A percentile compares a stretch with the other conserved stretches of the same genome.
Conservation (phyloP, 2,329 filamentous ascomycete genomes). For the Talaromyces sp. region DNA sequence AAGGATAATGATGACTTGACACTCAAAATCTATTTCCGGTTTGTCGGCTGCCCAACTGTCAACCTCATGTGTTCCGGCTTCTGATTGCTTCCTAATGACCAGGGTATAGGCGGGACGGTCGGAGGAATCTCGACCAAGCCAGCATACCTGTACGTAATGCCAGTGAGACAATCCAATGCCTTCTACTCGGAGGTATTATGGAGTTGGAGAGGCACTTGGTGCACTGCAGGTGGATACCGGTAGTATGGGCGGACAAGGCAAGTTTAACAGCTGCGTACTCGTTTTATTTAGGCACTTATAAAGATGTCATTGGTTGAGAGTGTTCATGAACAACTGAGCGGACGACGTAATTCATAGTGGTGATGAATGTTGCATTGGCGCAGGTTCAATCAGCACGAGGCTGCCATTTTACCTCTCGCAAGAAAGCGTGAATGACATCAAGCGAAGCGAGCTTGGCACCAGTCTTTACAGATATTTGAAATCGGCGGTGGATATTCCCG, state of each 20-base stretch:
- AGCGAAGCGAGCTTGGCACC: neutral
- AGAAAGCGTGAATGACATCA: neutral
- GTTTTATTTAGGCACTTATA: neutral
- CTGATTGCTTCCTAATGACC: neutral
- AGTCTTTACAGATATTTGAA: neutral
- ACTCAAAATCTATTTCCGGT: neutral
- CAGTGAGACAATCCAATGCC: neutral
- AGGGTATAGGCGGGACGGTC: neutral
- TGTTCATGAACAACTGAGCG: neutral
- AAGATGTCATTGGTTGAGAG: neutral
- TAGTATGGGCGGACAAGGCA: neutral
- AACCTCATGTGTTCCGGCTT: neutral
- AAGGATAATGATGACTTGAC: neutral
- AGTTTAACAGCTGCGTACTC: neutral
- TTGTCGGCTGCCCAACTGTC: neutral
- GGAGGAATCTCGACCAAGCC: neutral
- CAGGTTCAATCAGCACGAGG: neutral
- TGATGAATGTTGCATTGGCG: neutral
- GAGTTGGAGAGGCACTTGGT: neutral
- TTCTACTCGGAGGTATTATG: neutral
- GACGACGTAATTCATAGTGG: neutral
- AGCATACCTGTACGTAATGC: neutral
- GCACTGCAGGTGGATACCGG: neutral
- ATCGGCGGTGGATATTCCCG: neutral
- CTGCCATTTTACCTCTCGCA: neutral